phyloP scores from a whole-genome alignment of 352 stramenopile species.

The Globisporangium abappressorium region DNA sequence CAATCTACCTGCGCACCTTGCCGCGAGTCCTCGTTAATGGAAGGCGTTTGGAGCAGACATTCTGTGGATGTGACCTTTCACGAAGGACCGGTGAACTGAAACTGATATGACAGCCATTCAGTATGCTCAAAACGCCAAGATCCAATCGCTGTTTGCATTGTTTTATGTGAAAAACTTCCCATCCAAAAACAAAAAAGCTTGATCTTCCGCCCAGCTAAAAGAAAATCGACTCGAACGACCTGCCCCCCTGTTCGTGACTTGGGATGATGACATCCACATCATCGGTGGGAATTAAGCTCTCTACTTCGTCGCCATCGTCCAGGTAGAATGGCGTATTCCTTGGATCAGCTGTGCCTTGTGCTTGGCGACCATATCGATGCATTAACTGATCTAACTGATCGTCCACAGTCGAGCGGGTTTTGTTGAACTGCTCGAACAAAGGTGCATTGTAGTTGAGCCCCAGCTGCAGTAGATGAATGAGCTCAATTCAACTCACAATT shows the following conservation, averaged over 20 bases:
- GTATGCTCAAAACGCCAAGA: neutral
- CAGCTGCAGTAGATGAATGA: neutral
- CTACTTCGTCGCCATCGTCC: neutral
- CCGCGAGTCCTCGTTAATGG: neutral
- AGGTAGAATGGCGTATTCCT: slow-evolving; percentile 1
- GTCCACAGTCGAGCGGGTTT: slow-evolving; percentile 15
- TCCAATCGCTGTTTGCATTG: neutral
- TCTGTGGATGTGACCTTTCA: slow-evolving; percentile 1
- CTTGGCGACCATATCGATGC: slow-evolving; percentile 1
- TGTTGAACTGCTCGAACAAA: neutral
- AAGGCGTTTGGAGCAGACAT: neutral
- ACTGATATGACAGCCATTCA: neutral
- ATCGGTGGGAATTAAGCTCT: slow-evolving; percentile 5
- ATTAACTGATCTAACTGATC: slow-evolving; percentile 15
- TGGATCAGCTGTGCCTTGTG: neutral
- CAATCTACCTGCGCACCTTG: neutral
- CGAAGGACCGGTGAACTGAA: neutral
- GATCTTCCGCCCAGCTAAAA: slow-evolving; percentile 21
- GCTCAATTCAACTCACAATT: neutral
- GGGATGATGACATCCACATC: slow-evolving; percentile 16
- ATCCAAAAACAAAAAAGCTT: neutral
- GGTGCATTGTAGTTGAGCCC: neutral
- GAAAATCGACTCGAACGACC: slow-evolving; percentile 35
- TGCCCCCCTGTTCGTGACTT: slow-evolving; percentile 9
- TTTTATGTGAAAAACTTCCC: neutral